Evolutionary conservation across 495 filamentous ascomycete species (phyloP), one percentile per base, ranked within the genome.

Genomic region (Aspergillus bertholletiae): DNA sequence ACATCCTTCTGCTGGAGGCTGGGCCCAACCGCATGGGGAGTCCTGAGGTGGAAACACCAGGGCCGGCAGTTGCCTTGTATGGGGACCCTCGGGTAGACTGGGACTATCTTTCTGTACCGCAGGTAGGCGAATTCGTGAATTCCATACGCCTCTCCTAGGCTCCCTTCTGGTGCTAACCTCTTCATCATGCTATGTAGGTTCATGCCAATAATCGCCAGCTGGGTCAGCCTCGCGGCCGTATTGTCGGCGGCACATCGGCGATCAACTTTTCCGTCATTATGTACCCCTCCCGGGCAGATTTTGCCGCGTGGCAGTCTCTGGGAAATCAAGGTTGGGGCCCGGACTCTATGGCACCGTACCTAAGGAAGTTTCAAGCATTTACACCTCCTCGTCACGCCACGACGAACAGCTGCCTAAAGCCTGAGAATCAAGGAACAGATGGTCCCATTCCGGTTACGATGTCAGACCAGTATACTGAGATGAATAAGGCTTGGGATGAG

Each of bases 241-340:
- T 74, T 21, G 63, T 85, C 2, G 84, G 83, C 7, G 84, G 83
- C 7, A 78, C 77, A 11, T 81, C 77, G 17, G 77, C 71, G 1
- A 68, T 86, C 53, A 86, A 85, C 43, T 57, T 59, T n/a, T 53
- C 55, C 12, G 53, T 58, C 13, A 35, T 66, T n/a, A 53, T 65
- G 21, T 63, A 61, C 21, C 66, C 66, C n/a, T 69, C 67, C 5
- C 56, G 57, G 11, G 65, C 58, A 1, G 65, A 68, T 32, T 64
- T 82, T 20, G 76, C 81, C 22, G 66, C 74, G 3, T 84, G 80
- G 80, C 68, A 59, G 1, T 61, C 62, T 8, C 59, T 84, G 24
- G 80, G 80, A 1, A 84, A 82, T 50, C 46, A 65, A 3, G 74
- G 74, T 15, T 85, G 81, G 82, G 62, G 66, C 17, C 78, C 65